phyloP scores from a whole-genome alignment of 345 rosid genomes.

The Acer negundo region DNA sequence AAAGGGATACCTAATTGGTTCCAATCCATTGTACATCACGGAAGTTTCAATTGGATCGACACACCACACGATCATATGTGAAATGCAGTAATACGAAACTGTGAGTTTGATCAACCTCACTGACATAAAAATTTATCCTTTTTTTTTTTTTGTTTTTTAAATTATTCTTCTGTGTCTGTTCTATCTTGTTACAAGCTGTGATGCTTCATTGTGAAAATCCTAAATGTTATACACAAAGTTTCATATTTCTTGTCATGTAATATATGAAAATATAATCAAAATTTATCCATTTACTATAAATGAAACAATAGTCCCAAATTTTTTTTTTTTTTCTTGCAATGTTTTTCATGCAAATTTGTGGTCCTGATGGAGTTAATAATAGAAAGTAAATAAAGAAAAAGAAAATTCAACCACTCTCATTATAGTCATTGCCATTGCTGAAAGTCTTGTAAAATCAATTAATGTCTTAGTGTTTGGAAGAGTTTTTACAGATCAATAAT shows the following conservation, averaged over 20 bases:
- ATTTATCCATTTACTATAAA: neutral
- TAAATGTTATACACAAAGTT: neutral
- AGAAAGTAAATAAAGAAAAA: neutral
- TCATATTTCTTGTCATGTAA: neutral
- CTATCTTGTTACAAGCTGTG: slow-evolving; percentile 10
- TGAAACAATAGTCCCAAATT: neutral
- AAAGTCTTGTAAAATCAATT: neutral
- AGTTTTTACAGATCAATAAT: neutral
- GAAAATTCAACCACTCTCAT: neutral
- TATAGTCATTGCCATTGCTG: slow-evolving; percentile 4
- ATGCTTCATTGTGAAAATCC: neutral
- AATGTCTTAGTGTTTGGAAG: slow-evolving; percentile 6
- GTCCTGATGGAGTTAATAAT: neutral
- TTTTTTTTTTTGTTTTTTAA: neutral
- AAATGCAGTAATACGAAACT: slow-evolving; percentile 6
- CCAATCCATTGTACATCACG: slow-evolving; percentile 66
- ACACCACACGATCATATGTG: slow-evolving; percentile 33
- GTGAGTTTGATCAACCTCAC: slow-evolving; percentile 26
- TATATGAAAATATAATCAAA: neutral
- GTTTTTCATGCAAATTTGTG: neutral
- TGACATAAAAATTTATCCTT: slow-evolving; percentile 20
- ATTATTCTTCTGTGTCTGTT: neutral
- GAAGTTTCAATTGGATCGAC: slow-evolving; percentile 69
- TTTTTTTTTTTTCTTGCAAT: neutral
- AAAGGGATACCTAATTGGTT: slow-evolving; percentile 78